Percentiles rank a stretch among this genome's conserved stretches.
Evolutionary conservation across 768 basidiomycete species (phyloP).

Genomic region (Hemileccinum impolitum): DNA sequence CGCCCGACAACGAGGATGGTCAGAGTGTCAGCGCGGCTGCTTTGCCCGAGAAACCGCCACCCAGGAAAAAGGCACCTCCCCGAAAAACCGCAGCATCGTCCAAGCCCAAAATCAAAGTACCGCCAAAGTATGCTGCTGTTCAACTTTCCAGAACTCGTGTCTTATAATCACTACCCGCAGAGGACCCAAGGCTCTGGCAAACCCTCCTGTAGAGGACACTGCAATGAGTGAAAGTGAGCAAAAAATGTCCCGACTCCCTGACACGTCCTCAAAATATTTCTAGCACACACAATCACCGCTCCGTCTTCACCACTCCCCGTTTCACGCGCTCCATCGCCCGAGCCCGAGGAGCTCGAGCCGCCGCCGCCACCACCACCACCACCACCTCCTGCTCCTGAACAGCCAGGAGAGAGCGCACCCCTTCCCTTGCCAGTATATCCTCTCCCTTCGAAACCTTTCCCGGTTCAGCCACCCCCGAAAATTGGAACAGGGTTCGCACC

Average conservation of each 20-base stretch:
- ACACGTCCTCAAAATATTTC: conserved; percentile 5
- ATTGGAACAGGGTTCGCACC: conserved; percentile 73
- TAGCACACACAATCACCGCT: conserved; percentile 65
- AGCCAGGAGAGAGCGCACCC: conserved; percentile 48
- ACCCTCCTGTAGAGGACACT: conserved; percentile 46
- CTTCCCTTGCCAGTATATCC: conserved; percentile 63
- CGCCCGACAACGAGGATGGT: conserved; percentile 19
- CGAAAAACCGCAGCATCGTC: conserved; percentile 41
- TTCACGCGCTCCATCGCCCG: conserved; percentile 41
- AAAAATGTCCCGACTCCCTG: conserved; percentile 8
- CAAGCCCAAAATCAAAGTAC: conserved; percentile 32
- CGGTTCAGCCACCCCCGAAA: conserved; percentile 75
- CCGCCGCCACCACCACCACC: conserved; percentile 18
- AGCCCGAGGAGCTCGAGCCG: conserved; percentile 40
- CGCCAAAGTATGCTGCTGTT: conserved; percentile 27
- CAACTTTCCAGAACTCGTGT: not conserved
- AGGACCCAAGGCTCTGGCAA: conserved; percentile 24
- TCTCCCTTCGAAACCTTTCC: conserved; percentile 78
- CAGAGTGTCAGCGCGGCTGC: conserved; percentile 14
- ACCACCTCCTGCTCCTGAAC: conserved; percentile 27
- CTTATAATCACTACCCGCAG: conserved; percentile 26
- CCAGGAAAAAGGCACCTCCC: conserved; percentile 47
- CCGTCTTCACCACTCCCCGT: conserved; percentile 63
- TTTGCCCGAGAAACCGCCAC: conserved; percentile 35
- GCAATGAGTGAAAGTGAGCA: conserved; percentile 60